These are phyloP conservation scores for Arachnomyces sp. DNA, from an alignment of 2,329 filamentous ascomycete genomes.

Conservation along the genomic window DNA sequence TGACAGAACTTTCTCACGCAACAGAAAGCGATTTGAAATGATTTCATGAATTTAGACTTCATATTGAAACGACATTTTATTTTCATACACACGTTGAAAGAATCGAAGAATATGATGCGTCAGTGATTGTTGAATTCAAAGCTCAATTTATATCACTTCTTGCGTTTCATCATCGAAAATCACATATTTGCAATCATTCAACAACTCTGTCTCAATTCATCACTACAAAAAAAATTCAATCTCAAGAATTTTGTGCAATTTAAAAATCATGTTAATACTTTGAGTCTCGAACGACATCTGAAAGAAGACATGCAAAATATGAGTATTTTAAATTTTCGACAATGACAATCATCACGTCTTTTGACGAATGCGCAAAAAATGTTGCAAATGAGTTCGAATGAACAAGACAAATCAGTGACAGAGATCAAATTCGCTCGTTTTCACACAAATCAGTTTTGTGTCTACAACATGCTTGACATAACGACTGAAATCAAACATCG, in stretches of 20 bases:
- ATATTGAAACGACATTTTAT: slow-evolving; percentile 13
- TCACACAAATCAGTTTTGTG: slow-evolving; percentile 19
- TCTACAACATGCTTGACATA: slow-evolving; percentile 16
- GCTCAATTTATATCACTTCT: slow-evolving; percentile 16
- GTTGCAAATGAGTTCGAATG: slow-evolving; percentile 8
- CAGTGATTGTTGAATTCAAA: slow-evolving; percentile 14
- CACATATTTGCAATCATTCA: slow-evolving; percentile 16
- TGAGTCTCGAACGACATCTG: slow-evolving; percentile 8
- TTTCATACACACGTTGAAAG: slow-evolving; percentile 12
- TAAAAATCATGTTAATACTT: slow-evolving; percentile 12
- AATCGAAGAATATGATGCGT: too few species aligned
- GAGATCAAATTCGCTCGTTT: background rate
- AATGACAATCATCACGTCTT: slow-evolving; percentile 13
- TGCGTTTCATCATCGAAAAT: slow-evolving; percentile 18
- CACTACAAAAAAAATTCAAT: slow-evolving; percentile 12
- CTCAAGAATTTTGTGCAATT: slow-evolving; percentile 13
- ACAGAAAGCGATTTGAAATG: slow-evolving; percentile 18
- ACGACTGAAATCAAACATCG: slow-evolving; percentile 21
- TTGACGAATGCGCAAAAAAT: slow-evolving; percentile 5
- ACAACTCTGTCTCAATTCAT: slow-evolving; percentile 11
- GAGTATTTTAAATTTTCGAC: too few species aligned
- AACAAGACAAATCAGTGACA: slow-evolving; percentile 11
- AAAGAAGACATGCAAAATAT: slow-evolving; percentile 11
- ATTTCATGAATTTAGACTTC: slow-evolving; percentile 12
- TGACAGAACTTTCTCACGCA: slow-evolving; percentile 19